These are phyloP conservation scores for Jatropha curcas DNA, from an alignment of 345 rosid genomes.

Conservation along the genomic window DNA sequence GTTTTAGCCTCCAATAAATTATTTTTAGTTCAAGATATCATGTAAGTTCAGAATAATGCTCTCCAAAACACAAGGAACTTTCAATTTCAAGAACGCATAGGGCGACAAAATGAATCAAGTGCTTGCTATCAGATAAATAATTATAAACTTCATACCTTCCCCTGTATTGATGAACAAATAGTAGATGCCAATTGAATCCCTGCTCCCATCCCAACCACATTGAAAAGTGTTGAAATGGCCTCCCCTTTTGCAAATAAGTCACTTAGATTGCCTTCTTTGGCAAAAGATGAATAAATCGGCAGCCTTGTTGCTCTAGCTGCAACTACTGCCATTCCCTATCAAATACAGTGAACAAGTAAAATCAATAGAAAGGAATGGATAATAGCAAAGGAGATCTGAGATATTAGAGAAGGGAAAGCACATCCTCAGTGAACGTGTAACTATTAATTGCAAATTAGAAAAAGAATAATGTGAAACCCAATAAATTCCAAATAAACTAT, in stretches of 20 bases:
- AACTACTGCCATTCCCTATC: conserved; percentile 95
- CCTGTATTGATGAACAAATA: conserved; percentile 82
- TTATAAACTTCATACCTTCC: conserved; percentile 52
- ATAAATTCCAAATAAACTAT: background rate
- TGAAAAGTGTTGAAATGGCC: conserved; percentile 95
- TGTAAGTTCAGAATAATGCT: background rate
- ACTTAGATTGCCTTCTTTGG: conserved; percentile 98
- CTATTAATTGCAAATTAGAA: background rate
- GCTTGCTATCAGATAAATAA: conserved; percentile 5
- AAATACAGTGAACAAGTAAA: conserved; percentile 24
- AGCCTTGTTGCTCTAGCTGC: conserved; percentile 96
- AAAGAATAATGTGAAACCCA: conserved; percentile 5
- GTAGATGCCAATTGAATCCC: conserved; percentile 96
- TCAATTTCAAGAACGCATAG: background rate
- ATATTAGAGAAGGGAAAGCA: background rate
- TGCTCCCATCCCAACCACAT: conserved; percentile 68
- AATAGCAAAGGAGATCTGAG: background rate
- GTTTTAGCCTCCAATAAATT: background rate
- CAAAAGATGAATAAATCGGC: conserved; percentile 91
- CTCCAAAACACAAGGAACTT: background rate
- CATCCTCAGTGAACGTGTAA: background rate
- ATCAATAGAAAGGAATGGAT: conserved; percentile 3
- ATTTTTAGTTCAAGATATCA: background rate
- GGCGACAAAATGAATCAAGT: background rate
- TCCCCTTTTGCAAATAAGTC: conserved; percentile 97